These are phyloP conservation scores for Annulohypoxylon nitens DNA, from an alignment of 495 filamentous ascomycete species.

Conservation along the genomic window DNA sequence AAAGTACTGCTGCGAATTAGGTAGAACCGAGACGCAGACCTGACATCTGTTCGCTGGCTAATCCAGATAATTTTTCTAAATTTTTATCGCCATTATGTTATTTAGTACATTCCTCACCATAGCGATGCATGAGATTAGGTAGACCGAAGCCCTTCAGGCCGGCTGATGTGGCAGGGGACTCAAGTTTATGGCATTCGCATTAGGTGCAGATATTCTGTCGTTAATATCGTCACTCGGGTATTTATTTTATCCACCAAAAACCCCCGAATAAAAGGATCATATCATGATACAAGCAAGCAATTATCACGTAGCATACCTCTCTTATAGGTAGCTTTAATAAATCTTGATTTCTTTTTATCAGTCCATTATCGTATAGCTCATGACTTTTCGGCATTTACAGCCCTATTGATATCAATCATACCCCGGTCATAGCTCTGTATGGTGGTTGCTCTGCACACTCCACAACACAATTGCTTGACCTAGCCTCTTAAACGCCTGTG, in stretches of 20 bases:
- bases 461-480: slow-evolving; percentile 12
- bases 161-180: slow-evolving; percentile 25
- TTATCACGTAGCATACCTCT: slow-evolving; percentile 4
- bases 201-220: slow-evolving; percentile 27
- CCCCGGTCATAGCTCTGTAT: slow-evolving; percentile 19
- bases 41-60: slow-evolving; percentile 22
- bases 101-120: not conserved
- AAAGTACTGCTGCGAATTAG: slow-evolving; percentile 27
- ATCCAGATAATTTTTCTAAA: slow-evolving; percentile 18
- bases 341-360: slow-evolving; percentile 13
- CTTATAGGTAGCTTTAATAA: slow-evolving; percentile 17
- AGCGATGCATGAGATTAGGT: slow-evolving; percentile 35
- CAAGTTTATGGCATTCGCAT: slow-evolving; percentile 29
- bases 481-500: slow-evolving; percentile 45
- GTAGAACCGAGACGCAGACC: slow-evolving; percentile 30
- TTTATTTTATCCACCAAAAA: not conserved
- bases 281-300: slow-evolving; percentile 5
- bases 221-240: slow-evolving; percentile 17
- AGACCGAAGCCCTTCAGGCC: slow-evolving; percentile 35
- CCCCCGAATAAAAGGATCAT: slow-evolving; percentile 5
- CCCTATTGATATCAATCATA: slow-evolving; percentile 23
- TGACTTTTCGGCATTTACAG: slow-evolving; percentile 15
- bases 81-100: slow-evolving; percentile 10
- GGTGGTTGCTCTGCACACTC: slow-evolving; percentile 23
- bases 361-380: slow-evolving; percentile 29